Conservation (phyloP, 768 basidiomycete species). For the Saitozyma podzolica region DNA sequence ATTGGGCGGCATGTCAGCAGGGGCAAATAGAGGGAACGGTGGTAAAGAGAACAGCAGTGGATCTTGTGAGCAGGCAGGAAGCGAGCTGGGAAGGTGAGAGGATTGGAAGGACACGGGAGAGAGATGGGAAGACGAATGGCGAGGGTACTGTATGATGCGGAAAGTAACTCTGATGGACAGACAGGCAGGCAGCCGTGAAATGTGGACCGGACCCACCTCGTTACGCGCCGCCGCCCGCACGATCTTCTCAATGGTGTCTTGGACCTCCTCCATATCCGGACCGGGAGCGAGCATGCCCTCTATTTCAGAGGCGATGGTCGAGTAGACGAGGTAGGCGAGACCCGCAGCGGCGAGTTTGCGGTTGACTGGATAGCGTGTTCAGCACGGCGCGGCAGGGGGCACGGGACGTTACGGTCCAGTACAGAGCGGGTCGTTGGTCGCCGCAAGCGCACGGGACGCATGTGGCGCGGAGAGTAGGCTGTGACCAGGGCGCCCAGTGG, state of each 20-base stretch:
- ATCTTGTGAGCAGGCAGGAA: too few species aligned
- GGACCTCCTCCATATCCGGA: conserved; percentile 16
- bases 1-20: background rate
- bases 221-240: background rate
- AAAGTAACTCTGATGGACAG: background rate
- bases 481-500: too few species aligned
- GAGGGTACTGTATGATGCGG: too few species aligned
- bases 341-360: conserved; percentile 27
- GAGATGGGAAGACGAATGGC: background rate
- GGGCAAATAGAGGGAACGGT: background rate
- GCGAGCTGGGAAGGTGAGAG: background rate
- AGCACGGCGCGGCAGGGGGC: background rate
- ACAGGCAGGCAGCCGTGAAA: background rate
- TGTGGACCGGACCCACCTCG: conserved; percentile 4
- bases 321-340: conserved; percentile 34
- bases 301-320: conserved; percentile 33
- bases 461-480: too few species aligned
- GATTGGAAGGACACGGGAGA: conserved; percentile 10
- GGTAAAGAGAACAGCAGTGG: conserved; percentile 2
- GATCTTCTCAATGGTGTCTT: conserved; percentile 12
- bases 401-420: too few species aligned
- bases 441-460: too few species aligned
- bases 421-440: too few species aligned
- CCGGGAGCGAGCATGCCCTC: conserved; percentile 25
- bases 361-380: conserved; percentile 22